phyloP scores from a whole-genome alignment of 2,329 filamentous ascomycete genomes.

The Scedosporium minutisporum region DNA sequence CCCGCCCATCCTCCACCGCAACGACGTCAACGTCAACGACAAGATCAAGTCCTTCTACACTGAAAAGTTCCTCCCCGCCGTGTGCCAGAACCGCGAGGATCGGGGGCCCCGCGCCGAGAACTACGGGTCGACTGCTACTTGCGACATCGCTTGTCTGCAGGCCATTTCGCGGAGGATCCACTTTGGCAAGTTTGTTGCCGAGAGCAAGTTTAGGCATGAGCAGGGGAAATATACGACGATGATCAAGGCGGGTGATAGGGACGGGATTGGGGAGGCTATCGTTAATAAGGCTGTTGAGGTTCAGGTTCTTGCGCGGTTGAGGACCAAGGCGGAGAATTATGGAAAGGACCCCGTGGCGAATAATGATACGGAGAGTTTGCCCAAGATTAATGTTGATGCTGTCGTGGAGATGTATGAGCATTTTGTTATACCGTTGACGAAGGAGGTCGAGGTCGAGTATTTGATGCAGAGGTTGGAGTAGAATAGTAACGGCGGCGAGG shows the following conservation, averaged over 20 bases:
- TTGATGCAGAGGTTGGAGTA: slow-evolving; percentile 78
- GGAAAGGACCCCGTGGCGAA: slow-evolving; percentile 73
- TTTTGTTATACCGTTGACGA: slow-evolving; percentile 94
- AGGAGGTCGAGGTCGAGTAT: slow-evolving; percentile 96
- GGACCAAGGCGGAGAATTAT: slow-evolving; percentile 86
- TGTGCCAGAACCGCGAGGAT: slow-evolving; percentile 70
- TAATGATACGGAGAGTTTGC: slow-evolving; percentile 41
- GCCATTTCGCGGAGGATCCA: slow-evolving; percentile 85
- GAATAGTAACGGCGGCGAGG: slow-evolving; percentile 7
- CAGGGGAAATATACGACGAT: slow-evolving; percentile 69
- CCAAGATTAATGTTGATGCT: slow-evolving; percentile 86
- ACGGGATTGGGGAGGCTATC: slow-evolving; percentile 80
- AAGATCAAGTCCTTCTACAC: slow-evolving; percentile 82
- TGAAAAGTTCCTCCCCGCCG: slow-evolving; percentile 68
- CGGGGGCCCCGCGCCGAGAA: slow-evolving; percentile 83
- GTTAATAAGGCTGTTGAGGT: slow-evolving; percentile 83
- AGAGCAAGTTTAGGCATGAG: slow-evolving; percentile 85
- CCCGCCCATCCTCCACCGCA: slow-evolving; percentile 76
- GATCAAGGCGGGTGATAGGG: slow-evolving; percentile 70
- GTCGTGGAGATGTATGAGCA: slow-evolving; percentile 86
- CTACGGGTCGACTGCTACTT: slow-evolving; percentile 85
- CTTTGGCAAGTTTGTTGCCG: slow-evolving; percentile 97
- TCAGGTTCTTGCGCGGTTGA: slow-evolving; percentile 78
- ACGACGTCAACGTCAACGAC: slow-evolving; percentile 83
- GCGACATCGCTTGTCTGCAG: slow-evolving; percentile 84